Evolutionary conservation across 1,139 yeast genomes (phyloP).

Genomic region (Kluyveromyces sp.): DNA sequence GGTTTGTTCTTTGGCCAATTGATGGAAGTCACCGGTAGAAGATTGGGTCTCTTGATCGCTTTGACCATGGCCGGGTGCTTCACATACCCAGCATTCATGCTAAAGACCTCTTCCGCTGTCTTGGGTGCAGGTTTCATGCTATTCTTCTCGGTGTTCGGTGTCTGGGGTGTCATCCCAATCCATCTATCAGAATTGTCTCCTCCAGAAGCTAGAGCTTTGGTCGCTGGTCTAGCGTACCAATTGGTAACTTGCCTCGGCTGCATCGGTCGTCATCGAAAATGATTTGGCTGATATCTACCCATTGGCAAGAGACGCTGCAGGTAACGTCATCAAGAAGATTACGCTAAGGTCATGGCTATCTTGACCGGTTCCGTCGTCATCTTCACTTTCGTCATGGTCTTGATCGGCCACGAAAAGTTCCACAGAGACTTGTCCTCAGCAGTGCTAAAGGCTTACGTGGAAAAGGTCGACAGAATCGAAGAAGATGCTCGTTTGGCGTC

Average conservation of each 20-base stretch:
- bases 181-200: conserved; percentile 70
- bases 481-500: conserved; percentile 8
- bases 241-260: conserved; percentile 78
- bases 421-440: conserved; percentile 30
- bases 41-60: conserved; percentile 54
- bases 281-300: conserved; percentile 67
- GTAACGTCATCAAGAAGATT: conserved; percentile 34
- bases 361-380: conserved; percentile 74
- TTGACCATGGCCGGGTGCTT: conserved; percentile 61
- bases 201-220: conserved; percentile 46
- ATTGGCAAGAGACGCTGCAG: conserved; percentile 22
- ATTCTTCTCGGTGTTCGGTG: conserved; percentile 79
- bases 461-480: conserved; percentile 17
- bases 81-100: conserved; percentile 69
- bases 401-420: conserved; percentile 65
- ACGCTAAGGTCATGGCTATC: conserved; percentile 70
- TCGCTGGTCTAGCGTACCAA: conserved; percentile 73
- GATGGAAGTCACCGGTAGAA: conserved; percentile 53
- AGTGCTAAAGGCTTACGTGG: conserved; percentile 22
- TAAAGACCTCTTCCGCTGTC: conserved; percentile 34
- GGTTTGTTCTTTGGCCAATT: conserved; percentile 57
- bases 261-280: conserved; percentile 78
- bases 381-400: conserved; percentile 47
- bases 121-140: conserved; percentile 75
- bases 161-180: conserved; percentile 82